Evolutionary conservation across 495 filamentous ascomycete species (phyloP), one percentile per base, ranked within the genome.

Genomic region (Hypoxylon subgilvum): DNA sequence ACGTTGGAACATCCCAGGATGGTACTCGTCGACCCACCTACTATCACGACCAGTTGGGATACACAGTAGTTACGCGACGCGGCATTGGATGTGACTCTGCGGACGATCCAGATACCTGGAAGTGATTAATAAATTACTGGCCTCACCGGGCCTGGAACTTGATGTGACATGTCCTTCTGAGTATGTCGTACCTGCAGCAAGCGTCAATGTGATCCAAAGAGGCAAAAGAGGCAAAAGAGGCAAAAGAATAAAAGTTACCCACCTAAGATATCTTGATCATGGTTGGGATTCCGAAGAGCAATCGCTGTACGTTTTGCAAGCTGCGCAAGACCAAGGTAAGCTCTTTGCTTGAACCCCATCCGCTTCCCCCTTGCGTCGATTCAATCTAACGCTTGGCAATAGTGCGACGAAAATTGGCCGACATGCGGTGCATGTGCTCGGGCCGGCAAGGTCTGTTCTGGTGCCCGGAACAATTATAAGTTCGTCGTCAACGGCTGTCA

Each of bases 381-480:
- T 22, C n/a, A 14, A 46, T 13, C 45, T 65, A 19, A 57, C 38
- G 13, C 35, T 42, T 22, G 2, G 30, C 23, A 23, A 43, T 57
- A 76, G 70, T 77, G 74, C 43, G 74, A 77, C 54, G 74, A 77
- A 56, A 69, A 69, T 39, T 74, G 68, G 67, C 73, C 74, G 22
- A 66, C 64, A 3, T 76, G 74, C 25, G 72, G 72, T 17, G 72
- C 74, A 42, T 77, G 74, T 49, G 41, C 45, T 18, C 68, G 74
- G 28, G 58, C 73, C 3, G 72, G 70, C 2, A 75, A 61, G 38
- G 55, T 52, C 17, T 77, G 73, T 19, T 70, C 72, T n/a, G 55
- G 53, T 2, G 58, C 69, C n/a, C 43, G 65, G 19, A 69, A 45
- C 6, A 65, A 52, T 8, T 69, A 67, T 35, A 70, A 70, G 30